Evolutionary conservation across 2,329 filamentous ascomycete genomes (phyloP).

Genomic region (Neopestalotiopsis rosae): DNA sequence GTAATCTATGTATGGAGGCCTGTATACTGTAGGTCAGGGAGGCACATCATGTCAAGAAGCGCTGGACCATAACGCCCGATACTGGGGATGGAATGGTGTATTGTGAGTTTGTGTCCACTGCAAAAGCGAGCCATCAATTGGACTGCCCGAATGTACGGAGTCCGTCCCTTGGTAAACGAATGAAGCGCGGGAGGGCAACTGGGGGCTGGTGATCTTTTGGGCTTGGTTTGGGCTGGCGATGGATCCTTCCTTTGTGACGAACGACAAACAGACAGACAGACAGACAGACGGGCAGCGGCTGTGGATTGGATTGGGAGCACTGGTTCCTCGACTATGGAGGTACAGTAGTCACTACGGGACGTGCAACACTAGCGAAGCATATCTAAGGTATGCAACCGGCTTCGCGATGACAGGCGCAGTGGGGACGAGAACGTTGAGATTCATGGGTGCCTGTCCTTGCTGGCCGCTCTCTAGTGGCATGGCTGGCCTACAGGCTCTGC

Average conservation of each 20-base stretch:
- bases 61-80: conserved; percentile 8
- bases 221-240: conserved; percentile 2
- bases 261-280: not conserved
- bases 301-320: no score
- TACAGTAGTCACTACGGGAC: not conserved
- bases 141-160: conserved; percentile 16
- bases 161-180: conserved; percentile 17
- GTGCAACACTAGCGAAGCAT: not conserved
- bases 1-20: not conserved
- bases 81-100: not conserved
- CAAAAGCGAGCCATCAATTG: conserved; percentile 35
- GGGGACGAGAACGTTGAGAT: conserved; percentile 21
- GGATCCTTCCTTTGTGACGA: not conserved
- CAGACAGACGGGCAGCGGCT: not conserved
- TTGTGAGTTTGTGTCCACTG: conserved; percentile 24
- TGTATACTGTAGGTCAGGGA: not conserved
- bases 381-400: not conserved
- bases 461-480: conserved; percentile 9
- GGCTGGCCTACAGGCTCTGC: conserved; percentile 20
- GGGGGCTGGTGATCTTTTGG: conserved; percentile 1
- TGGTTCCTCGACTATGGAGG: not conserved
- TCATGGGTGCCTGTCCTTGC: conserved; percentile 5
- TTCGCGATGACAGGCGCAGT: conserved; percentile 22
- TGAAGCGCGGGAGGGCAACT: conserved; percentile 22
- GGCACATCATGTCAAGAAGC: not conserved